Evolutionary conservation across 2,329 filamentous ascomycete species (phyloP).

Genomic region (Calonectria naviculata): DNA sequence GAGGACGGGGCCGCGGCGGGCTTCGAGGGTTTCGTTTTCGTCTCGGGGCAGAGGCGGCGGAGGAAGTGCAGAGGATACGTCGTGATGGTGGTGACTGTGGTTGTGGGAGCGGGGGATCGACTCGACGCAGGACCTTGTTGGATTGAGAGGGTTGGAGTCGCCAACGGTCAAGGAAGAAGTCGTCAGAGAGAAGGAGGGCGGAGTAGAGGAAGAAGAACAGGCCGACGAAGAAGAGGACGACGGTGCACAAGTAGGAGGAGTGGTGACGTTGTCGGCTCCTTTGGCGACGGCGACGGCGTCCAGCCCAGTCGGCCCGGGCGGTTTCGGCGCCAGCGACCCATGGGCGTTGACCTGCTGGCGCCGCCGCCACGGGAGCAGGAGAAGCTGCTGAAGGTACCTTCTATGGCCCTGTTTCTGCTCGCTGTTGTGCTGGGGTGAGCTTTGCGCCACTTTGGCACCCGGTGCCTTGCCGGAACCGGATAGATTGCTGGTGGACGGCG

Average conservation of each 20-base stretch:
- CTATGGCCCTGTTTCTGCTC: constrained; percentile 12
- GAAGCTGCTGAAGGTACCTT: constrained; percentile 19
- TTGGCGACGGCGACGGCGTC: constrained; percentile 41
- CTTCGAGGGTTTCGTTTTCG: constrained; percentile 10
- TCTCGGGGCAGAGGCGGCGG: constrained; percentile 9
- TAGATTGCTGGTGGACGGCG: constrained; percentile 13
- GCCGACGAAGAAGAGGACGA: constrained; percentile 16
- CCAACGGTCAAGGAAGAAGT: constrained; percentile 7
- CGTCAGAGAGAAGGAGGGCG: constrained; percentile 19
- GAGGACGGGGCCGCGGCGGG: constrained; percentile 8
- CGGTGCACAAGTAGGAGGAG: constrained; percentile 21
- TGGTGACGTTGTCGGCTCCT: constrained; percentile 36
- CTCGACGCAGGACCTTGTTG: neutral
- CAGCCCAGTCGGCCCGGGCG: constrained; percentile 38
- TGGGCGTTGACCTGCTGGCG: constrained; percentile 28
- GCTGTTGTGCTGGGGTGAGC: constrained; percentile 4
- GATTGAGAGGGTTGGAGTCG: constrained; percentile 10
- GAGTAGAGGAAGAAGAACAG: constrained; percentile 23
- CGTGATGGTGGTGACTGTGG: neutral
- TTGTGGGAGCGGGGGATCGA: neutral
- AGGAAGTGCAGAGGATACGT: neutral
- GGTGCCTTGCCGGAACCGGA: constrained; percentile 25
- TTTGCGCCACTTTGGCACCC: constrained; percentile 34
- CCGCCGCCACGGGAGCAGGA: constrained; percentile 23
- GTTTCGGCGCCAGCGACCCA: constrained; percentile 37